Evolutionary conservation across 2,329 filamentous ascomycete genomes (phyloP).

Genomic region (Domatiomyces catenatus): DNA sequence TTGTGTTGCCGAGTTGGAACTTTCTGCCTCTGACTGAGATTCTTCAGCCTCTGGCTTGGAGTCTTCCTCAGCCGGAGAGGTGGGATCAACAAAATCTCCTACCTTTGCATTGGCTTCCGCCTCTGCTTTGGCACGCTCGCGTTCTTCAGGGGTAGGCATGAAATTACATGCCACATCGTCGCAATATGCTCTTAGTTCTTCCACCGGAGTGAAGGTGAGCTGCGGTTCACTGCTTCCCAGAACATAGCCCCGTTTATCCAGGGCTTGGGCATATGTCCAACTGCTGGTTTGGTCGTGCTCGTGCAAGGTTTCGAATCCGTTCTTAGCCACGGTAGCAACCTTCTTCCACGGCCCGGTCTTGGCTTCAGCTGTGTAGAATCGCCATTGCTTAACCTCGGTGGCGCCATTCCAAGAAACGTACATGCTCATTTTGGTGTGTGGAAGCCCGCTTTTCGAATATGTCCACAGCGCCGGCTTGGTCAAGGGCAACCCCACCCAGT

Average conservation of each 20-base stretch:
- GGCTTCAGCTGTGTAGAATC: conserved; percentile 18
- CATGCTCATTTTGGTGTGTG: conserved; percentile 13
- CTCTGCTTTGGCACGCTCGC: conserved; percentile 4
- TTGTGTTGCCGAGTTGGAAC: too few species aligned
- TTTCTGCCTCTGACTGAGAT: too few species aligned
- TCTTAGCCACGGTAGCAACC: conserved; percentile 20
- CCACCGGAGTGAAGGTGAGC: conserved; percentile 25
- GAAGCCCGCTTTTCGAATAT: conserved; percentile 20
- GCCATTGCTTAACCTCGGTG: conserved; percentile 31
- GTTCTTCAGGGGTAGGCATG: conserved; percentile 8
- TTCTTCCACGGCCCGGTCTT: conserved; percentile 20
- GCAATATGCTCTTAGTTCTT: conserved; percentile 19
- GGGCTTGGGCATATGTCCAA: conserved; percentile 22
- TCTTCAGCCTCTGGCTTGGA: too few species aligned
- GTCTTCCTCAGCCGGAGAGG: too few species aligned
- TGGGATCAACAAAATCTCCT: not conserved
- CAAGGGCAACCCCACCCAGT: conserved; percentile 26
- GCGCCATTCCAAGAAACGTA: conserved; percentile 35
- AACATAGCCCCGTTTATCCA: conserved; percentile 21
- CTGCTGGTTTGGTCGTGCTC: conserved; percentile 10
- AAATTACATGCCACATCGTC: conserved; percentile 13
- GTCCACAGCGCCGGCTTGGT: conserved; percentile 28
- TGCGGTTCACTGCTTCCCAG: conserved; percentile 22
- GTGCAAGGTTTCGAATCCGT: conserved; percentile 27
- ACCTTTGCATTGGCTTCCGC: conserved; percentile 3